Conservation (phyloP, 2,329 filamentous ascomycete species). For the Colletotrichum kahawae region DNA sequence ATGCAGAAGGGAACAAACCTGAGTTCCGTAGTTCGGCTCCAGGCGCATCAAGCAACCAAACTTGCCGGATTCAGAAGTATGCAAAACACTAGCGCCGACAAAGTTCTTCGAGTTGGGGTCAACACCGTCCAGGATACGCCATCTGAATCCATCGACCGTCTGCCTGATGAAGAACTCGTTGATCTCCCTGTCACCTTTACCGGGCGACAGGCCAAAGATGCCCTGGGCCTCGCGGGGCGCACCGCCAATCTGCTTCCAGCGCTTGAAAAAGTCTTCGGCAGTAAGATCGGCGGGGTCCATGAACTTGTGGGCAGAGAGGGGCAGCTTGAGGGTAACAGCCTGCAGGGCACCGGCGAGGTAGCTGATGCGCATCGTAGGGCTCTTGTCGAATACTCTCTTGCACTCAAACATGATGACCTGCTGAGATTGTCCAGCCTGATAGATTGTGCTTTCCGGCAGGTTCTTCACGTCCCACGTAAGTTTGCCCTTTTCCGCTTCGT, state of each 20-base stretch:
- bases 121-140: conserved; percentile 83
- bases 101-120: conserved; percentile 95
- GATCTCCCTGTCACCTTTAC: conserved; percentile 65
- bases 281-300: conserved; percentile 90
- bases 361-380: conserved; percentile 90
- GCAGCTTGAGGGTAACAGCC: conserved; percentile 88
- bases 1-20: conserved; percentile 60
- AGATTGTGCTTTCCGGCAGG: conserved; percentile 82
- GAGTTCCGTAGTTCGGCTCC: conserved; percentile 91
- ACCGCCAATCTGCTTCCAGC: conserved; percentile 98
- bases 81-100: conserved; percentile 87
- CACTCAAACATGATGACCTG: conserved; percentile 96
- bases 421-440: conserved; percentile 78
- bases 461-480: conserved; percentile 88
- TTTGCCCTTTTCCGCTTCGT: conserved; percentile 65
- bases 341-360: conserved; percentile 95
- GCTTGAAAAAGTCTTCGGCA: conserved; percentile 96
- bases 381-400: conserved; percentile 78
- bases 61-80: conserved; percentile 84
- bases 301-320: conserved; percentile 90
- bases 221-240: conserved; percentile 85
- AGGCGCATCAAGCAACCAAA: conserved; percentile 91
- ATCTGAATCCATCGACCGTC: conserved; percentile 84
- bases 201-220: conserved; percentile 73
- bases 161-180: conserved; percentile 73